Conservation (phyloP, 306 rosid species). For the Urtica urens region DNA sequence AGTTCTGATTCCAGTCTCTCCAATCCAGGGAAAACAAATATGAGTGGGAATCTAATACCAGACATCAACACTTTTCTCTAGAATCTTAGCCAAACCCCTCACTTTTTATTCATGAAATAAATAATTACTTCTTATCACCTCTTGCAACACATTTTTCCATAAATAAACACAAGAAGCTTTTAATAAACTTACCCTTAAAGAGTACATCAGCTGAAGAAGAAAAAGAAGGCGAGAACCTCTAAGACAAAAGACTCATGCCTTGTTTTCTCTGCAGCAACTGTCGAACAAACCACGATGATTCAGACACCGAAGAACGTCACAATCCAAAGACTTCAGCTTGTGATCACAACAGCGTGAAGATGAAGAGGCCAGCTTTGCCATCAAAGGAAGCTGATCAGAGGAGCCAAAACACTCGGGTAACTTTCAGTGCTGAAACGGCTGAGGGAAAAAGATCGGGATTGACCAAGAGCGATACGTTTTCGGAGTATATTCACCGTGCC, state of each 20-base stretch:
- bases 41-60: constrained; percentile 9
- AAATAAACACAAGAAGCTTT: neutral
- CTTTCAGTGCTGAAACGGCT: neutral
- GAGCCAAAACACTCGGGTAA: neutral
- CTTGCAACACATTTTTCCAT: neutral
- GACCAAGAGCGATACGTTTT: neutral
- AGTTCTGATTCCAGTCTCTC: neutral
- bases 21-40: neutral
- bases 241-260: neutral
- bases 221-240: neutral
- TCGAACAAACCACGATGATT: neutral
- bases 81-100: neutral
- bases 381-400: neutral
- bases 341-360: neutral
- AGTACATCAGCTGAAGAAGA: neutral
- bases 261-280: constrained; percentile 1
- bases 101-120: neutral
- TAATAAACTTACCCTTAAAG: neutral
- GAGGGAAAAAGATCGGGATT: neutral
- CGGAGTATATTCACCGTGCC: neutral
- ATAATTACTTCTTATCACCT: neutral
- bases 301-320: neutral
- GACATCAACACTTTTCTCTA: neutral
- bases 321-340: neutral
- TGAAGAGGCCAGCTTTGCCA: neutral